Percentiles rank a stretch among this genome's conserved stretches.
phyloP scores from a whole-genome alignment of 345 rosid genomes.

The Firmiana major region DNA sequence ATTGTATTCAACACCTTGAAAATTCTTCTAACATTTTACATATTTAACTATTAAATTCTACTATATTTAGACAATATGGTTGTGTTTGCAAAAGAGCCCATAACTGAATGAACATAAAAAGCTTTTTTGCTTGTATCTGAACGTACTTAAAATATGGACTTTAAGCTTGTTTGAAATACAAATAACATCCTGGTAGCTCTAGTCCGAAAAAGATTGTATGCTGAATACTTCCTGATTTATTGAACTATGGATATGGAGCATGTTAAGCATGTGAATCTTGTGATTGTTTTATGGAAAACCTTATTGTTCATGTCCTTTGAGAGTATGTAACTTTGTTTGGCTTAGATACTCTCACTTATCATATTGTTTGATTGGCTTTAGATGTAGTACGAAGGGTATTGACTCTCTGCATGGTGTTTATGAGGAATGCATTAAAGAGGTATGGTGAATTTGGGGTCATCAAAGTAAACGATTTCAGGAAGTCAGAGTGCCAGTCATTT shows the following conservation, averaged over 20 bases:
- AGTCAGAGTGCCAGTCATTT: background rate
- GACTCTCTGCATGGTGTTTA: background rate
- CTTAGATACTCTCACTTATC: background rate
- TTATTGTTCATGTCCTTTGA: background rate
- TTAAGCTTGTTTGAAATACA: background rate
- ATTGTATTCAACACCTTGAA: background rate
- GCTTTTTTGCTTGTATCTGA: background rate
- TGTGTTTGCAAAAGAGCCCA: background rate
- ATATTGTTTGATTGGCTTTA: background rate
- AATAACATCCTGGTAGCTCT: background rate
- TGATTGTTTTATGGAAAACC: background rate
- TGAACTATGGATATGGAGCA: background rate
- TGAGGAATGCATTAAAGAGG: background rate
- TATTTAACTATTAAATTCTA: background rate
- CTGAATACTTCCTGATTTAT: background rate
- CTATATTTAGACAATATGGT: background rate
- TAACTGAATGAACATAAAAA: background rate
- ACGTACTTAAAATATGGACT: background rate
- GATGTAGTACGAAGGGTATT: background rate
- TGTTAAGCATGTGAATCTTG: background rate
- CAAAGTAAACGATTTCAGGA: background rate
- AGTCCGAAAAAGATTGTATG: background rate
- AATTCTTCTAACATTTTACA: background rate
- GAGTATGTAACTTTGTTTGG: background rate
- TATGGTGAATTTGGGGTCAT: conserved; percentile 1